These are phyloP conservation scores for Ulmus americana DNA, from an alignment of 331 rosid genomes.

Conservation along the genomic window DNA sequence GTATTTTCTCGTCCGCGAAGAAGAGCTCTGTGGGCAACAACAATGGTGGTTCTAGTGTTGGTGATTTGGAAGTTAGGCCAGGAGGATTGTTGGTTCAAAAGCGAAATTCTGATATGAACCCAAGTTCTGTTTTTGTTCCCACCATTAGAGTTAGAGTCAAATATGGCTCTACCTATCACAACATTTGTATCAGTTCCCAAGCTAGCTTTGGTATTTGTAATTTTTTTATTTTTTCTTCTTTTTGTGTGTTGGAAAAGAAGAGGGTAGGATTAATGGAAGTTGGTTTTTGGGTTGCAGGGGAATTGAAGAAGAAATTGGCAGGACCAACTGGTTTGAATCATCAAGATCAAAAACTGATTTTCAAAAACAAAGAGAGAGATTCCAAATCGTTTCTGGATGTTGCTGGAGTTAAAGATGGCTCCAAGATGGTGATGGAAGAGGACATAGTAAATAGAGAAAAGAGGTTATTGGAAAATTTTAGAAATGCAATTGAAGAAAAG, in stretches of 20 bases:
- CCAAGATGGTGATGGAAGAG: conserved; percentile 55
- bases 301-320: conserved; percentile 70
- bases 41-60: conserved; percentile 8
- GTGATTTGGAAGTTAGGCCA: conserved; percentile 62
- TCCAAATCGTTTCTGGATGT: conserved; percentile 66
- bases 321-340: conserved; percentile 56
- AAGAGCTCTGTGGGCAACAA: conserved; percentile 13
- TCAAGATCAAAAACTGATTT: conserved; percentile 67
- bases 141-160: conserved; percentile 58
- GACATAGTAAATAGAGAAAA: conserved; percentile 52
- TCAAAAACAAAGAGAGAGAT: conserved; percentile 67
- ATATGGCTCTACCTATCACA: conserved; percentile 46
- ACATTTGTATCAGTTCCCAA: conserved; percentile 53
- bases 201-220: conserved; percentile 66
- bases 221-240: not conserved
- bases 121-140: conserved; percentile 24
- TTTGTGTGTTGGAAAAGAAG: not conserved
- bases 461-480: conserved; percentile 44
- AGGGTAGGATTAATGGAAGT: not conserved
- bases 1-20: conserved; percentile 31
- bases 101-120: conserved; percentile 36
- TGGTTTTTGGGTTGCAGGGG: conserved; percentile 48
- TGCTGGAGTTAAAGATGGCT: conserved; percentile 59
- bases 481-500: conserved; percentile 38
- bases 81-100: conserved; percentile 89